These are phyloP conservation scores for Neodidymelliopsis sp. DNA, from an alignment of 2,329 filamentous ascomycete genomes.

Conservation along the genomic window DNA sequence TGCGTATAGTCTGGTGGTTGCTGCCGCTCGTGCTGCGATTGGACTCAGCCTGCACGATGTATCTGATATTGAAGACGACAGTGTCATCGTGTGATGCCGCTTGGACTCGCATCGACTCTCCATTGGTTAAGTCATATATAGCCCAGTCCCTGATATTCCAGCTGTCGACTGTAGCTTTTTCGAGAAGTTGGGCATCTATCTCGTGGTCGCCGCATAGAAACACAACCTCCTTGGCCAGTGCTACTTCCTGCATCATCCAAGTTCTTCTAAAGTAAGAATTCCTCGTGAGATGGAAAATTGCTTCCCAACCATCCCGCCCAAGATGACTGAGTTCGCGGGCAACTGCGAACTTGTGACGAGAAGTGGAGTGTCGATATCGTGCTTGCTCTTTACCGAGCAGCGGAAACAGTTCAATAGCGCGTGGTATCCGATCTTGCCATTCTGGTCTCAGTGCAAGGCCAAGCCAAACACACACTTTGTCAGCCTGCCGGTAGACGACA, in stretches of 20 bases:
- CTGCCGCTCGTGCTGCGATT: not conserved
- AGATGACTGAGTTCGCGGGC: constrained; percentile 3
- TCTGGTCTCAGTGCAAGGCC: not conserved
- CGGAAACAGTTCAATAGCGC: constrained; percentile 1
- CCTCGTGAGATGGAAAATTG: not conserved
- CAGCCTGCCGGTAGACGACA: constrained; percentile 15
- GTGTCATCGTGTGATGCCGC: constrained; percentile 1
- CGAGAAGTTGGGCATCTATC: not conserved
- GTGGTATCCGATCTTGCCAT: not conserved
- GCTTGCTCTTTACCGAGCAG: not conserved
- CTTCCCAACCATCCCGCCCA: constrained; percentile 7
- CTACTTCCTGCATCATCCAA: constrained; percentile 3
- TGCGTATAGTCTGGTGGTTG: constrained; percentile 5
- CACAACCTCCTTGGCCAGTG: not conserved
- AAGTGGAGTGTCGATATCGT: not conserved
- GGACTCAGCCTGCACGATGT: not conserved
- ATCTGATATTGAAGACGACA: not conserved
- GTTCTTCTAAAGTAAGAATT: constrained; percentile 4
- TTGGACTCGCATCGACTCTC: not conserved
- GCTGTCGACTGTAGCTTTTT: not conserved
- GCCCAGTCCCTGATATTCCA: not conserved
- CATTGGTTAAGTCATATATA: not conserved
- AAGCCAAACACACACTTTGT: constrained; percentile 16
- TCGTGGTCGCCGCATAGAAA: constrained; percentile 9
- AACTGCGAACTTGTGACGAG: not conserved